Conservation (phyloP, 495 filamentous ascomycete species). For the Acidiella bohemica region DNA sequence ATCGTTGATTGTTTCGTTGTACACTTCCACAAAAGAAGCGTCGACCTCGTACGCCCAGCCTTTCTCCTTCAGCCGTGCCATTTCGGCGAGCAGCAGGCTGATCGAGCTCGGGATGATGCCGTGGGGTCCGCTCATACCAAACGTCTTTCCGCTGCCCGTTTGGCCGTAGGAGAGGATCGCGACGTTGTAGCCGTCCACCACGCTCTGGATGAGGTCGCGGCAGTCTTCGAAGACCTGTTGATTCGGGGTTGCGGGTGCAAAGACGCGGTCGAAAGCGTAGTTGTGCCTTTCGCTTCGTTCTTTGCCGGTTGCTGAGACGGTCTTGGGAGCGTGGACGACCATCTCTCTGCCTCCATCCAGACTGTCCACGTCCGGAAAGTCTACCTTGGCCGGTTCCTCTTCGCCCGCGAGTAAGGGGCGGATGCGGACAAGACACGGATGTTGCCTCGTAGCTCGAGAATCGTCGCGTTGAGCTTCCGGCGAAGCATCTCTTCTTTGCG, state of each 20-base stretch:
- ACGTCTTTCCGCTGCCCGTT: conserved; percentile 92
- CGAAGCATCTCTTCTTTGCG: conserved; percentile 83
- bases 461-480: conserved; percentile 89
- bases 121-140: conserved; percentile 82
- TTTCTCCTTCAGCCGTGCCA: conserved; percentile 67
- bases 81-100: conserved; percentile 81
- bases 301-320: conserved; percentile 67
- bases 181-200: conserved; percentile 95
- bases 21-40: conserved; percentile 95
- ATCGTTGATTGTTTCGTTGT: conserved; percentile 95
- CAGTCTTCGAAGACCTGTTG: conserved; percentile 90
- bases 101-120: conserved; percentile 95
- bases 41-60: conserved; percentile 92
- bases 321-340: conserved; percentile 66
- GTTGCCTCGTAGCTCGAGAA: conserved; percentile 97
- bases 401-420: conserved; percentile 53
- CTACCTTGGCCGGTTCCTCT: conserved; percentile 52
- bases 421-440: conserved; percentile 96
- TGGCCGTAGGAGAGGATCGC: conserved; percentile 99
- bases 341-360: conserved; percentile 64
- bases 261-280: conserved; percentile 91
- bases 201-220: conserved; percentile 90
- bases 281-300: conserved; percentile 61
- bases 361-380: conserved; percentile 59
- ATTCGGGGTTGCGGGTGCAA: conserved; percentile 64